phyloP scores from a whole-genome alignment of 495 filamentous ascomycete genomes.

The Neurospora sp. region DNA sequence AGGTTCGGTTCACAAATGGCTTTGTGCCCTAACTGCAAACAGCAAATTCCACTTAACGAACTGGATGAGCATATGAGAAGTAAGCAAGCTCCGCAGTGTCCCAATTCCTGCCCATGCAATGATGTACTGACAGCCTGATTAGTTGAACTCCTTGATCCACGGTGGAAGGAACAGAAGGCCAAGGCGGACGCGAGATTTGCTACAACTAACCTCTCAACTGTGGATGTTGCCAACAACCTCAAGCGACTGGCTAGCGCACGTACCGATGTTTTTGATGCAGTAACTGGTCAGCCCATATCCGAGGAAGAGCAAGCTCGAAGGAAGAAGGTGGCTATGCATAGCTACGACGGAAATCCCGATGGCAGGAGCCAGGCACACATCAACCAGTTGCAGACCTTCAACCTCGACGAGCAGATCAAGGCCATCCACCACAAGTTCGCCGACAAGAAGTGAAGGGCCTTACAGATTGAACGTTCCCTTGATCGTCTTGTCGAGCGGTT shows the following conservation, averaged over 20 bases:
- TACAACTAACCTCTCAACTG: slow-evolving; percentile 78
- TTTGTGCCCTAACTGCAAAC: slow-evolving; percentile 88
- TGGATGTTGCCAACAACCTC: slow-evolving; percentile 84
- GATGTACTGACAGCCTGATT: slow-evolving; percentile 1
- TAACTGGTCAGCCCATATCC: slow-evolving; percentile 52
- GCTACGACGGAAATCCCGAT: slow-evolving; percentile 55
- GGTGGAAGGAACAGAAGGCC: slow-evolving; percentile 91
- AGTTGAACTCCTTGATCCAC: slow-evolving; percentile 78
- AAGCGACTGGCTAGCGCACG: slow-evolving; percentile 94
- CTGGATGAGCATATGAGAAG: slow-evolving; percentile 90
- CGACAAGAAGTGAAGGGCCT: slow-evolving; percentile 26
- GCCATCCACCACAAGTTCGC: slow-evolving; percentile 57
- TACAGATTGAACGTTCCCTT: neutral
- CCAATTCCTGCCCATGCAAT: slow-evolving; percentile 2
- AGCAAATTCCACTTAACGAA: slow-evolving; percentile 76
- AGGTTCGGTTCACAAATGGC: slow-evolving; percentile 55
- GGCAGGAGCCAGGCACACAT: slow-evolving; percentile 44
- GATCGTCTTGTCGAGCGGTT: neutral
- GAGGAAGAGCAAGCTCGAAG: slow-evolving; percentile 69
- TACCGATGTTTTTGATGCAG: slow-evolving; percentile 79
- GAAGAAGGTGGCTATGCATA: slow-evolving; percentile 59
- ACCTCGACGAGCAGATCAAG: slow-evolving; percentile 64
- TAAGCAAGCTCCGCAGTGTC: slow-evolving; percentile 22
- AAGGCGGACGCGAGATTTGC: slow-evolving; percentile 76
- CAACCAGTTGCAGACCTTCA: slow-evolving; percentile 40